A percentile compares a stretch with the other conserved stretches of the same genome.
Conservation (phyloP, 495 filamentous ascomycete species). For the Neurospora sp. region DNA sequence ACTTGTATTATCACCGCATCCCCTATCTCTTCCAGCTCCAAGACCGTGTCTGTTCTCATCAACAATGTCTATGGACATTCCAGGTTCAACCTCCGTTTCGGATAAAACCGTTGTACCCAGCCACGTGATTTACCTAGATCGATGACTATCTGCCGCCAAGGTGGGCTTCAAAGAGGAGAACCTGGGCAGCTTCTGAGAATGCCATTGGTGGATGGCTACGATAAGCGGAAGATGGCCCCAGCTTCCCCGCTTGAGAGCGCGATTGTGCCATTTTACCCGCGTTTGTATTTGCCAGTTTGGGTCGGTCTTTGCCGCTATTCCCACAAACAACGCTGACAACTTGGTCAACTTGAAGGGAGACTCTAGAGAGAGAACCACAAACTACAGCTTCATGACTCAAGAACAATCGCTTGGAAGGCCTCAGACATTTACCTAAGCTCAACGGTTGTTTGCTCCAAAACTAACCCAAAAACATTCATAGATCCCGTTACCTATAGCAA, state of each 20-base stretch:
- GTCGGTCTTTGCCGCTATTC: not conserved
- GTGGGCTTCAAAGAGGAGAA: not conserved
- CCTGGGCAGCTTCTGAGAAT: not conserved
- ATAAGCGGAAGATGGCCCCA: not conserved
- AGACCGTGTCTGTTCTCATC: slow-evolving; percentile 7
- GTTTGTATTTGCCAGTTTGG: not conserved
- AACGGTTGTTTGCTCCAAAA: not conserved
- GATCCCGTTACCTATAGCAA: not conserved
- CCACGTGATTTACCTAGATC: slow-evolving; percentile 17
- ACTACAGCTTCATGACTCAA: no score
- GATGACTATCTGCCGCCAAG: not conserved
- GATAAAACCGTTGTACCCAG: slow-evolving; percentile 8
- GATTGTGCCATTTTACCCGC: not conserved
- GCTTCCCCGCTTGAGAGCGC: not conserved
- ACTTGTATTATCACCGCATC: slow-evolving; percentile 8
- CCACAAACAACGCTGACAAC: not conserved
- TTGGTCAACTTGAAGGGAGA: not conserved
- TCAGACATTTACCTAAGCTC: no score
- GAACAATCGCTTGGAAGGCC: no score
- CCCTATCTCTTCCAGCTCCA: not conserved
- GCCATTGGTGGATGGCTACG: not conserved
- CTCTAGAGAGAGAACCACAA: no score
- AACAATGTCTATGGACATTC: not conserved
- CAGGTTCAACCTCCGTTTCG: not conserved
- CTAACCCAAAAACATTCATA: not conserved